phyloP scores from a whole-genome alignment of 1,284 basidiomycete genomes.

The Sporisorium scitamineum region DNA sequence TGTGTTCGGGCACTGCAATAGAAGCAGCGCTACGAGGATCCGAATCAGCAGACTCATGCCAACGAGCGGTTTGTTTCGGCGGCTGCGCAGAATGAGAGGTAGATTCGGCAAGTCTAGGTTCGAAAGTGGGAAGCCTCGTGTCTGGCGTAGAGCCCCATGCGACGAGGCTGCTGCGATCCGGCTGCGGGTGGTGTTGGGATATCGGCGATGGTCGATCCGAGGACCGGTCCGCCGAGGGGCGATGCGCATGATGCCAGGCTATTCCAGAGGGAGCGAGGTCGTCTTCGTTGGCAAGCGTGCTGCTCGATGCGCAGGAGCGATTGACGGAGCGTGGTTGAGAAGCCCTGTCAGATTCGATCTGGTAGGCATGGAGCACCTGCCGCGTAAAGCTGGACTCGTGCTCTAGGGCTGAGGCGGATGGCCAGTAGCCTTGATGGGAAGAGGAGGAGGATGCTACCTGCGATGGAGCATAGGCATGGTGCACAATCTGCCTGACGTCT shows the following conservation, averaged over 20 bases:
- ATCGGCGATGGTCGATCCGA: neutral
- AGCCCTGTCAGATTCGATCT: slow-evolving; percentile 19
- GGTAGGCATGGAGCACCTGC: slow-evolving; percentile 31
- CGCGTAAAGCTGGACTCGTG: slow-evolving; percentile 17
- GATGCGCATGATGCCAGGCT: neutral
- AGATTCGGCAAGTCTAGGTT: slow-evolving; percentile 1
- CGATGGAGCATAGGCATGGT: slow-evolving; percentile 14
- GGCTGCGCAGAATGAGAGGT: slow-evolving; percentile 4
- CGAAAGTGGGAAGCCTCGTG: slow-evolving; percentile 1
- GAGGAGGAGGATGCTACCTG: slow-evolving; percentile 13
- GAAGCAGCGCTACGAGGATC: neutral
- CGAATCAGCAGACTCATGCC: neutral
- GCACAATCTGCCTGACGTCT: slow-evolving; percentile 32
- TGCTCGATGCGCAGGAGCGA: neutral
- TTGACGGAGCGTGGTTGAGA: slow-evolving; percentile 7
- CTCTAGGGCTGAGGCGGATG: neutral
- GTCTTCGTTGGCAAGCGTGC: neutral
- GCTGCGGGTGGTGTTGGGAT: neutral
- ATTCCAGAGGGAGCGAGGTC: slow-evolving; percentile 9
- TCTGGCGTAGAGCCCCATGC: slow-evolving; percentile 13
- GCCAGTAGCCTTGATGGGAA: slow-evolving; percentile 4
- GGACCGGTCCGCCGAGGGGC: neutral
- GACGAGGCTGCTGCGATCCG: slow-evolving; percentile 11
- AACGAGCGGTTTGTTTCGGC: neutral
- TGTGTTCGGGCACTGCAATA: neutral